phyloP scores from a whole-genome alignment of 2,329 filamentous ascomycete genomes.

The Zasmidium cellare region DNA sequence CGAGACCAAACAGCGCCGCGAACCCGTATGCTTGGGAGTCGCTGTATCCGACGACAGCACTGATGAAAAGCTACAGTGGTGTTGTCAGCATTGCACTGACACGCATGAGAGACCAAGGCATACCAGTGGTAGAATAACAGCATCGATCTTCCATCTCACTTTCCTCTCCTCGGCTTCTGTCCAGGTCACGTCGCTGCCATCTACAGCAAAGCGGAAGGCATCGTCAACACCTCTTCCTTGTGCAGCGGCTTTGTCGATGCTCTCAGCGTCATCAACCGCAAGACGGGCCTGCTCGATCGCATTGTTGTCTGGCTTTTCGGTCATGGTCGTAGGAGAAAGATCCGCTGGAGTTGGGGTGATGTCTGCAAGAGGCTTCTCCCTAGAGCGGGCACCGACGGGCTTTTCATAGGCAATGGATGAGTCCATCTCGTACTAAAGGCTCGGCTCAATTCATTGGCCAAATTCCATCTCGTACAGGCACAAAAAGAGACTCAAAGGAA shows the following conservation, averaged over 20 bases:
- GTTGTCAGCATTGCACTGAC: background rate
- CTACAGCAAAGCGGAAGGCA: slow-evolving; percentile 1
- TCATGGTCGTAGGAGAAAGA: background rate
- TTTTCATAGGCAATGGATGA: background rate
- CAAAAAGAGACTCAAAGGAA: background rate
- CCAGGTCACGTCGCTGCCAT: background rate
- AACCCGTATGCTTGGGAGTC: slow-evolving; percentile 4
- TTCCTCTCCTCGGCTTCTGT: slow-evolving; percentile 20
- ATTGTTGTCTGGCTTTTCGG: slow-evolving; percentile 1
- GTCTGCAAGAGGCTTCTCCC: no score
- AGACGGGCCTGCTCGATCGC: background rate
- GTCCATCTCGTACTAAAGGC: background rate
- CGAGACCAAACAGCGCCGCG: slow-evolving; percentile 1
- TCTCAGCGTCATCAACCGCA: background rate
- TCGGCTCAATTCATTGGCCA: background rate
- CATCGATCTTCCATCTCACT: slow-evolving; percentile 37
- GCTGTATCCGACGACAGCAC: background rate
- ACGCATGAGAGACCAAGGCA: slow-evolving; percentile 2
- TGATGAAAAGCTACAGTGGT: slow-evolving; percentile 1
- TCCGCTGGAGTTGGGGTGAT: background rate
- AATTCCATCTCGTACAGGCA: background rate
- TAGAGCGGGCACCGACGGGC: background rate
- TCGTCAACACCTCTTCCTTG: slow-evolving; percentile 1
- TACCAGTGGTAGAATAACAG: slow-evolving; percentile 40
- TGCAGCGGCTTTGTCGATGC: background rate